phyloP scores from a whole-genome alignment of 2,329 filamentous ascomycete species.

The Paecilomyces formosus region DNA sequence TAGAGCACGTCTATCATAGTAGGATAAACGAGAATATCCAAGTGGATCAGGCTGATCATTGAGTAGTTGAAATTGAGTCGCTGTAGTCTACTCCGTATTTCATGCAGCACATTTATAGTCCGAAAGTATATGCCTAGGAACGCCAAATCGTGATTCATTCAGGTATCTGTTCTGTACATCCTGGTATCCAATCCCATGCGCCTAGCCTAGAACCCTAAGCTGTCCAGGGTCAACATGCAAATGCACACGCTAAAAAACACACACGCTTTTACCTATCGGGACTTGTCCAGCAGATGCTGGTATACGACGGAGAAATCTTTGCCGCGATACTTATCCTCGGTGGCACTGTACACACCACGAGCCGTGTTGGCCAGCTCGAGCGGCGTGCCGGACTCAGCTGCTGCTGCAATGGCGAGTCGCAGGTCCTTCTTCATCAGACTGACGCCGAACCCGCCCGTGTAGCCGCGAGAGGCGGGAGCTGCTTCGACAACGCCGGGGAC shows the following conservation, averaged over 20 bases:
- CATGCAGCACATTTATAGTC: too few species aligned
- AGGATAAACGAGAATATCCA: too few species aligned
- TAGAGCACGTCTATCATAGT: too few species aligned
- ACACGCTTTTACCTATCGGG: slow-evolving; percentile 28
- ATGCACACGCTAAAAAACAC: neutral
- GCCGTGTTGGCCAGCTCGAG: slow-evolving; percentile 59
- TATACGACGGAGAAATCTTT: slow-evolving; percentile 80
- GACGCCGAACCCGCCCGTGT: slow-evolving; percentile 69
- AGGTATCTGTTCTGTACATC: neutral
- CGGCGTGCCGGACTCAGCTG: slow-evolving; percentile 57
- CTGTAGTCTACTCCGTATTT: too few species aligned
- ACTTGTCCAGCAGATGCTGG: slow-evolving; percentile 49
- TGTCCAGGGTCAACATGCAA: neutral
- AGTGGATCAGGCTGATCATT: too few species aligned
- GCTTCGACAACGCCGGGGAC: slow-evolving; percentile 74
- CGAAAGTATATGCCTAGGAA: too few species aligned
- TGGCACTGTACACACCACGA: slow-evolving; percentile 59
- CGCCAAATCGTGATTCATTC: neutral
- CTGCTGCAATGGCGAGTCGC: slow-evolving; percentile 63
- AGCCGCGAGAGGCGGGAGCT: slow-evolving; percentile 69
- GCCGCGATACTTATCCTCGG: slow-evolving; percentile 57
- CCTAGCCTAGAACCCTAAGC: neutral
- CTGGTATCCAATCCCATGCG: neutral
- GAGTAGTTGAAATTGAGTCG: too few species aligned
- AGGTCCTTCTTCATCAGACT: slow-evolving; percentile 76